Evolutionary conservation across 306 rosid genomes (phyloP).

Genomic region (Begonia loranthoides): DNA sequence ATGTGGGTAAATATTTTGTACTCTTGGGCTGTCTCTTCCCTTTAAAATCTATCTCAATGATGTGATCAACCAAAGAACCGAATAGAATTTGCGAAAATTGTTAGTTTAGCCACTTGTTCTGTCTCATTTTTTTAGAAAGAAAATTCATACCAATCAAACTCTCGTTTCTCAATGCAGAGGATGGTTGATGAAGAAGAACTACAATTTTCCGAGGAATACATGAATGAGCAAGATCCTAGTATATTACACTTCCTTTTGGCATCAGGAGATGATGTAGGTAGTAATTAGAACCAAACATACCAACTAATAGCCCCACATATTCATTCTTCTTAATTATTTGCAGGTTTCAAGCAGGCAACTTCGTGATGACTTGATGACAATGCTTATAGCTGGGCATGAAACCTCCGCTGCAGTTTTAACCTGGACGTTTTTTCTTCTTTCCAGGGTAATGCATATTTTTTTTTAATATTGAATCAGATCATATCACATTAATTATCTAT

Average conservation of each 20-base stretch:
- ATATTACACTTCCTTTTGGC: constrained; percentile 95
- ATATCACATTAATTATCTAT: no score
- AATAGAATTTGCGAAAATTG: no score
- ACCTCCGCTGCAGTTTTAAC: constrained; percentile 97
- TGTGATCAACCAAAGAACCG: no score
- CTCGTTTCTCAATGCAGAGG: constrained; percentile 45
- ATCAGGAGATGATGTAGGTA: constrained; percentile 83
- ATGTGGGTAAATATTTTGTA: no score
- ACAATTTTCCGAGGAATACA: constrained; percentile 89
- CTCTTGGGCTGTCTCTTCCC: no score
- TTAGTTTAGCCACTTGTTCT: no score
- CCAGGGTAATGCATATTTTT: constrained; percentile 31
- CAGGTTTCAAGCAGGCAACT: constrained; percentile 98
- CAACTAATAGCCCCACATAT: not conserved
- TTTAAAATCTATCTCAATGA: no score
- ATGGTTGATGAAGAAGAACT: constrained; percentile 97
- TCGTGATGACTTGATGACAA: constrained; percentile 95
- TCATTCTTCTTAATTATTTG: constrained; percentile 13
- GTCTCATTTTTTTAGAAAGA: no score
- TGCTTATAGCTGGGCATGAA: constrained; percentile 99
- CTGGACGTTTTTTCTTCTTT: constrained; percentile 93
- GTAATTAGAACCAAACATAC: not conserved
- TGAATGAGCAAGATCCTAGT: constrained; percentile 95
- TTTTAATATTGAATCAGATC: no score
- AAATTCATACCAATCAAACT: not conserved